These are phyloP conservation scores for Yamadazyma philogaea DNA, from an alignment of 805 yeast species.

Conservation along the genomic window DNA sequence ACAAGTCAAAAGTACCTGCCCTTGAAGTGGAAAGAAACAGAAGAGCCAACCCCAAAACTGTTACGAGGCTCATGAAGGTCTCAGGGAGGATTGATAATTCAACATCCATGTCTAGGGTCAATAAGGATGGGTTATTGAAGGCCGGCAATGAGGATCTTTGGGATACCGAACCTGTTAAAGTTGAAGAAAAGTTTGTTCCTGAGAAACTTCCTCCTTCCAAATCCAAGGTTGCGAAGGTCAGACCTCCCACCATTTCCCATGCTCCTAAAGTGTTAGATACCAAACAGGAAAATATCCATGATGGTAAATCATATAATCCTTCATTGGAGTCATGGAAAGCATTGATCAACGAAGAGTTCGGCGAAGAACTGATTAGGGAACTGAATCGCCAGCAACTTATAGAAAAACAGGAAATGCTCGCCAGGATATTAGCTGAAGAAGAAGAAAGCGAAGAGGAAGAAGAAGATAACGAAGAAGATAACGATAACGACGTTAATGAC, in stretches of 20 bases:
- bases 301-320: slow-evolving; percentile 93
- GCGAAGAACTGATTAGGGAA: slow-evolving; percentile 63
- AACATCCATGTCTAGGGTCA: slow-evolving; percentile 50
- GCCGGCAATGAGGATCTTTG: slow-evolving; percentile 61
- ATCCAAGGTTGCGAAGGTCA: slow-evolving; percentile 41
- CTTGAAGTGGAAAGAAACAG: slow-evolving; percentile 39
- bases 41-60: slow-evolving; percentile 56
- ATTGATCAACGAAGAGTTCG: slow-evolving; percentile 65
- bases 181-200: neutral
- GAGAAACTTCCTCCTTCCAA: slow-evolving; percentile 29
- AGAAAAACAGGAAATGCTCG: slow-evolving; percentile 62
- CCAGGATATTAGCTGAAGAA: slow-evolving; percentile 58
- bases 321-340: slow-evolving; percentile 77
- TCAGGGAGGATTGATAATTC: slow-evolving; percentile 71
- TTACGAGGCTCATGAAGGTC: slow-evolving; percentile 63
- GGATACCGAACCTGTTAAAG: slow-evolving; percentile 35
- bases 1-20: slow-evolving; percentile 76
- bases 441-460: slow-evolving; percentile 40
- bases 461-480: slow-evolving; percentile 43
- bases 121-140: slow-evolving; percentile 57
- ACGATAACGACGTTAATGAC: slow-evolving; percentile 29
- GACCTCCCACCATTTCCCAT: slow-evolving; percentile 15
- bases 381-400: slow-evolving; percentile 57
- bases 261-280: slow-evolving; percentile 51
- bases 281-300: slow-evolving; percentile 52